Evolutionary conservation across 306 rosid genomes (phyloP), one percentile per base, ranked within the genome.

Genomic region (Hippophae gyantsensis): DNA sequence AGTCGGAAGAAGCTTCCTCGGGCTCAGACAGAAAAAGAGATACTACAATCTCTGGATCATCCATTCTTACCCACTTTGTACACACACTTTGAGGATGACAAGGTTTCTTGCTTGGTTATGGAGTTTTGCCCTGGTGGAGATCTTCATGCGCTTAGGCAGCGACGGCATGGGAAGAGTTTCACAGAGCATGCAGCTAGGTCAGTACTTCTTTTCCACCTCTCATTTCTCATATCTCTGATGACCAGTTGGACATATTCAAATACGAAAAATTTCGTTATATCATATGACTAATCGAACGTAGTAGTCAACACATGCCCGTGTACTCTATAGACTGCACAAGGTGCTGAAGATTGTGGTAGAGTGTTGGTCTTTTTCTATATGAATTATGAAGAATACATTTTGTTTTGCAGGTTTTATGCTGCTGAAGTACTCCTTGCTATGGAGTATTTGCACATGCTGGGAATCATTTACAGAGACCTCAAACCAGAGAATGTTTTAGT

Each of bases 371-470:
- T 9, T 7, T 49, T 49, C 14, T 13, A 49, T 12, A 12, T 49
- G 7, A 49, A 12, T 49, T 13, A 49, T 8, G 7, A 6, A 13
- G 53, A 49, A 49, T 13, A 49, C 14, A 49, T 14, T 6, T 71
- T 65, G 11, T 13, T 54, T 55, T 74, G 68, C 87, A 92, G 98
- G 85, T 92, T 92, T 76, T 92, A 92, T 70, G 96, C 81, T 76
- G 95, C 98, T 25, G 98, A 92, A 79, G 96, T 92, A 68, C 96
- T 92, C 69, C 96, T 92, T 71, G 89, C 98, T 40, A 76, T 92
- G 83, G 98, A 92, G 79, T 92, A 92, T 78, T 75, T 92, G 83
- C 98, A 92, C 80, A 92, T 92, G 98, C 95, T 90, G 26, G 98
- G 96, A 48, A 83, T 90, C 60, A 81, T 90, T 64, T 90, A 90